Conservation (phyloP, 2,329 filamentous ascomycete genomes). For the Ceratocystis diversiconidia region DNA sequence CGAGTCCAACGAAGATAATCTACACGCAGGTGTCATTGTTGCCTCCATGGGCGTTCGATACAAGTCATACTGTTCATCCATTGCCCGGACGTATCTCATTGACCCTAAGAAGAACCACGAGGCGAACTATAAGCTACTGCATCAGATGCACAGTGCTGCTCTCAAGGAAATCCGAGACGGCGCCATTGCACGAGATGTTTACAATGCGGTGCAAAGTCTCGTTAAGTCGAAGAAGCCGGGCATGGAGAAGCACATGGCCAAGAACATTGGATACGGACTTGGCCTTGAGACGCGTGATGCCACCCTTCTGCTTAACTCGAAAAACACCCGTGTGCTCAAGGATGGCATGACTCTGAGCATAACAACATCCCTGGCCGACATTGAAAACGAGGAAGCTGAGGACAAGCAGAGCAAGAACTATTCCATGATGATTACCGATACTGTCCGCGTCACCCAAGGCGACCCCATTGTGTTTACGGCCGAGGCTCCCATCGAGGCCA, state of each 20-base stretch:
- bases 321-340: conserved; percentile 69
- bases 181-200: conserved; percentile 74
- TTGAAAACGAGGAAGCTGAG: conserved; percentile 73
- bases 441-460: conserved; percentile 67
- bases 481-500: conserved; percentile 78
- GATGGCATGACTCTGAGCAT: conserved; percentile 96
- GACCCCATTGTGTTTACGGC: conserved; percentile 85
- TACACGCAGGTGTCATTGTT: conserved; percentile 88
- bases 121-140: conserved; percentile 78
- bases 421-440: conserved; percentile 82
- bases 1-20: conserved; percentile 63
- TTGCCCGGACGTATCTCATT: conserved; percentile 87
- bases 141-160: conserved; percentile 73
- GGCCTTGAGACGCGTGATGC: conserved; percentile 82
- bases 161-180: conserved; percentile 85
- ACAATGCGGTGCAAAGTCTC: conserved; percentile 66
- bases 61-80: conserved; percentile 85
- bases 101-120: conserved; percentile 96
- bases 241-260: conserved; percentile 85
- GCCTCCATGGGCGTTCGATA: conserved; percentile 85
- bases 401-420: conserved; percentile 84
- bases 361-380: conserved; percentile 76
- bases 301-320: conserved; percentile 71
- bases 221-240: conserved; percentile 88
- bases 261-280: conserved; percentile 82